Conservation (phyloP, 2,329 filamentous ascomycete species). For the Cladosporium oxysporum region DNA sequence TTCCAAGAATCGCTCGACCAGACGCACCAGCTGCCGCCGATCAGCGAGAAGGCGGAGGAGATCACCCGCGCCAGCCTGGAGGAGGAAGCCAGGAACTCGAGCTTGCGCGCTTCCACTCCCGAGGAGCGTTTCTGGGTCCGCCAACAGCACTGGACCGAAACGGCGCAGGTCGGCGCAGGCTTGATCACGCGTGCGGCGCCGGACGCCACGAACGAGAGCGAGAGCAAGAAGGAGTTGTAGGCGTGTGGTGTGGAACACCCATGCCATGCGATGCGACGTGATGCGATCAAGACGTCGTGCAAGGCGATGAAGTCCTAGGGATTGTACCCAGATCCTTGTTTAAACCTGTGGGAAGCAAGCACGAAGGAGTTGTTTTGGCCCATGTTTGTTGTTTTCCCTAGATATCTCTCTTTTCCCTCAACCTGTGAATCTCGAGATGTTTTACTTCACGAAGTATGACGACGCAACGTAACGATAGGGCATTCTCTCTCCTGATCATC, state of each 20-base stretch:
- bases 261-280: background rate
- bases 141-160: slow-evolving; percentile 53
- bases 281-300: too few relatives aligned
- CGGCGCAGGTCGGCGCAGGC: slow-evolving; percentile 51
- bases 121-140: slow-evolving; percentile 56
- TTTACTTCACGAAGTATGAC: background rate
- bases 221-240: slow-evolving; percentile 39
- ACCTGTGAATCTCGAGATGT: background rate
- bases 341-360: too few relatives aligned
- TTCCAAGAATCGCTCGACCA: slow-evolving; percentile 71
- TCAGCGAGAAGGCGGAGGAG: slow-evolving; percentile 55
- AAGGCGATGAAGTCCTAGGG: too few relatives aligned
- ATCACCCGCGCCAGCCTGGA: slow-evolving; percentile 68
- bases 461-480: background rate
- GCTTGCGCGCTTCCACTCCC: slow-evolving; percentile 43
- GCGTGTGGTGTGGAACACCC: background rate
- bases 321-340: too few relatives aligned
- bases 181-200: slow-evolving; percentile 49
- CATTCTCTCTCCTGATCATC: background rate
- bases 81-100: slow-evolving; percentile 51
- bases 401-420: background rate
- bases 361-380: background rate
- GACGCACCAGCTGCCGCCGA: slow-evolving; percentile 49
- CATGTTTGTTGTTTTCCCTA: background rate
- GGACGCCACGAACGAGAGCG: slow-evolving; percentile 23